These are phyloP conservation scores for Phellopilus nigrolimitatus DNA, from an alignment of 1,284 basidiomycete species.

Conservation along the genomic window DNA sequence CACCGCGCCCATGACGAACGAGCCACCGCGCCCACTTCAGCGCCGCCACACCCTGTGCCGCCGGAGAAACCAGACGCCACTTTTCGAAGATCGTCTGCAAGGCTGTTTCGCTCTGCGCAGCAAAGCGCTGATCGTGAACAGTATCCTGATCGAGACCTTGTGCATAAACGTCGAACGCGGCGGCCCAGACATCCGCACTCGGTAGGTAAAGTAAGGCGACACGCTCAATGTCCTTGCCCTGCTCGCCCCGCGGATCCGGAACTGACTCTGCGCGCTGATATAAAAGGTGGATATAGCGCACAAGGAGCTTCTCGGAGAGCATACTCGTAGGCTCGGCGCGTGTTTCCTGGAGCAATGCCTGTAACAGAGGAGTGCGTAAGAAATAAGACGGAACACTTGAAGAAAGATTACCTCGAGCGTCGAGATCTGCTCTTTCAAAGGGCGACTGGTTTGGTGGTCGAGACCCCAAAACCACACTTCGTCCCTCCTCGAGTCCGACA, in stretches of 20 bases:
- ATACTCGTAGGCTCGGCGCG: conserved; percentile 17
- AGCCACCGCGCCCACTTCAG: conserved; percentile 45
- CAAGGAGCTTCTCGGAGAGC: conserved; percentile 12
- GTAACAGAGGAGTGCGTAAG: background rate
- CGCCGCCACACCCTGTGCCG: conserved; percentile 31
- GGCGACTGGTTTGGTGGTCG: conserved; percentile 16
- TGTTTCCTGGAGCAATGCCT: conserved; percentile 17
- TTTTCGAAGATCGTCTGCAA: conserved; percentile 36
- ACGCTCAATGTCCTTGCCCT: conserved; percentile 36
- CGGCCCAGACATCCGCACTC: conserved; percentile 41
- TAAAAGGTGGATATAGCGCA: conserved; percentile 19
- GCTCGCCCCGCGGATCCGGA: conserved; percentile 22
- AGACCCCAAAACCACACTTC: conserved; percentile 52
- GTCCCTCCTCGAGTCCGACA: conserved; percentile 26
- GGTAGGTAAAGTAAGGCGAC: conserved; percentile 40
- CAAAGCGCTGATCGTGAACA: background rate
- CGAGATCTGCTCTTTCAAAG: conserved; percentile 5
- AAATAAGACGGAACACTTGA: background rate
- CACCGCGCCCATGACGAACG: conserved; percentile 34
- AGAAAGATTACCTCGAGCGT: background rate
- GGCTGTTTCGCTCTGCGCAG: conserved; percentile 25
- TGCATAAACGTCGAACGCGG: conserved; percentile 30
- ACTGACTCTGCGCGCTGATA: conserved; percentile 26
- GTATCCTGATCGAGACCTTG: background rate
- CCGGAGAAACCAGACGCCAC: conserved; percentile 38